Evolutionary conservation across 208 protist genomes (phyloP).

Genomic region (Wallacemonas rigidus): DNA sequence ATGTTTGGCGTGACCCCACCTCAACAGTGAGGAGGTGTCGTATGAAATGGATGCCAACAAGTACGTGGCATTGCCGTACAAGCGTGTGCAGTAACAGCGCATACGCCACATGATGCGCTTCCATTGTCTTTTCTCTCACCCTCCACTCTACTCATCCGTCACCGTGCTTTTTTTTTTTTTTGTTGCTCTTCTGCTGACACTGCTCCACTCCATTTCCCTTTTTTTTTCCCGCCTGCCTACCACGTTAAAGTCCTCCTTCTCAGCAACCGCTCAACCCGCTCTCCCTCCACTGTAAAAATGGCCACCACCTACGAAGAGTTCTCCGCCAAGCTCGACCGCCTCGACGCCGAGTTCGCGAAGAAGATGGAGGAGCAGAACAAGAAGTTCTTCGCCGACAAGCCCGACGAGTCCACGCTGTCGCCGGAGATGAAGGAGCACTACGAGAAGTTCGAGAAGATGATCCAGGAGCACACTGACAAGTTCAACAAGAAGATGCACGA

Average conservation of each 20-base stretch:
- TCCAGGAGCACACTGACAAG: constrained; percentile 93
- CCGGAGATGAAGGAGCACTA: constrained; percentile 94
- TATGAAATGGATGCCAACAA: too few species aligned
- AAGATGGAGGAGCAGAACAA: constrained; percentile 94
- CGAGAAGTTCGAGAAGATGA: constrained; percentile 93
- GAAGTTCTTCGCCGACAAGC: constrained; percentile 93
- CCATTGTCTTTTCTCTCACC: too few species aligned
- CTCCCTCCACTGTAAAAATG: constrained; percentile 37
- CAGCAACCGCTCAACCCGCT: too few species aligned
- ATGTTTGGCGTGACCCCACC: too few species aligned
- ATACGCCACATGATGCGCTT: too few species aligned
- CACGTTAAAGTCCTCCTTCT: neutral
- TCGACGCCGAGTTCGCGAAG: constrained; percentile 89
- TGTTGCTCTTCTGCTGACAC: neutral
- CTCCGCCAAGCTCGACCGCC: constrained; percentile 87
- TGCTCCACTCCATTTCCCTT: neutral
- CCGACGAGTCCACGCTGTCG: constrained; percentile 87
- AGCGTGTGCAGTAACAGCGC: too few species aligned
- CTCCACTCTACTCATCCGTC: neutral
- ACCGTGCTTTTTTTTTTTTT: constrained; percentile 17
- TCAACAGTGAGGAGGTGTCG: too few species aligned
- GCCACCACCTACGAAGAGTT: constrained; percentile 91
- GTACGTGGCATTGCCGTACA: too few species aligned
- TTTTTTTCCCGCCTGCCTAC: neutral
- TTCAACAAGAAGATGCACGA: constrained; percentile 94